Evolutionary conservation across 1,139 yeast species (phyloP).

Genomic region (Kodamaea fungicola): DNA sequence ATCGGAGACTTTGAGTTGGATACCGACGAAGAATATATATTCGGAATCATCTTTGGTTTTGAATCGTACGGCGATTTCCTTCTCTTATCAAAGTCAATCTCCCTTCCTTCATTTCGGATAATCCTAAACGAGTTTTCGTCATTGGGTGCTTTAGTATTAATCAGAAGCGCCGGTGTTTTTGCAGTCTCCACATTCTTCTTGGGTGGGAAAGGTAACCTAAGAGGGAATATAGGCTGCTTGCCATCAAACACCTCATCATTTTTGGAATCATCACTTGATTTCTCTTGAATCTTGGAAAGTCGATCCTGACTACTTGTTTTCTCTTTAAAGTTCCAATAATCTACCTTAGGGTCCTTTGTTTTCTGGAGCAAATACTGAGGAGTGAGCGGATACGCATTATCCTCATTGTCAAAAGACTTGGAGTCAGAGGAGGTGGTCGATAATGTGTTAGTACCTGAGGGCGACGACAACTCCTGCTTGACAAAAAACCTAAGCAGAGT

Average conservation of each 20-base stretch:
- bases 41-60: conserved; percentile 42
- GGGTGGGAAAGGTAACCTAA: conserved; percentile 3
- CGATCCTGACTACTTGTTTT: conserved; percentile 13
- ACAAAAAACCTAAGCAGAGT: conserved; percentile 42
- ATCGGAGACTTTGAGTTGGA: conserved; percentile 36
- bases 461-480: conserved; percentile 37
- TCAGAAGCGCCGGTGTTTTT: conserved; percentile 23
- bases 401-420: conserved; percentile 45
- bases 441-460: conserved; percentile 29
- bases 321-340: conserved; percentile 66
- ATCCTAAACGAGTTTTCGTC: conserved; percentile 54
- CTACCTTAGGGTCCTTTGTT: conserved; percentile 36
- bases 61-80: conserved; percentile 68
- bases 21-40: conserved; percentile 42
- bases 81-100: conserved; percentile 79
- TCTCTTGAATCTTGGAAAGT: conserved; percentile 14
- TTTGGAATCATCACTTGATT: neutral
- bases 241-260: neutral
- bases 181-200: conserved; percentile 8
- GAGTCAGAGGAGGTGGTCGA: conserved; percentile 48
- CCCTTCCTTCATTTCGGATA: conserved; percentile 59
- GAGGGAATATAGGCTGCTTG: neutral
- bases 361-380: conserved; percentile 56
- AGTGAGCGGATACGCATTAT: conserved; percentile 50
- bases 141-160: conserved; percentile 7